A percentile compares a stretch with the other conserved stretches of the same genome.
Evolutionary conservation across 164 flowering plant species (phyloP).

Genomic region (Stephania yunnanensis): DNA sequence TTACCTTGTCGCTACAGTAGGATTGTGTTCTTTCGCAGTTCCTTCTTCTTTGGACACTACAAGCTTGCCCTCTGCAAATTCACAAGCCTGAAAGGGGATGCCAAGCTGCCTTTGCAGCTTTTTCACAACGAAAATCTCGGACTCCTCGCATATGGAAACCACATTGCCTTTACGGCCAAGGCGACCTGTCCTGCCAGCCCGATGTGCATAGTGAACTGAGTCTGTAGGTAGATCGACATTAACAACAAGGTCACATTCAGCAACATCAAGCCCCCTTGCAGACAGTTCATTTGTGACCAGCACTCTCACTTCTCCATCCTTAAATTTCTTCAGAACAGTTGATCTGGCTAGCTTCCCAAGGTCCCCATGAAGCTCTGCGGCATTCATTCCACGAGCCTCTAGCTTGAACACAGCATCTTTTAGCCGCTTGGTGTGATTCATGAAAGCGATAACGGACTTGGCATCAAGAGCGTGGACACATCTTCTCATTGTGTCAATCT

Average conservation of each 20-base stretch:
- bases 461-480: slow-evolving; percentile 94
- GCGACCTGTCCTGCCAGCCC: slow-evolving; percentile 90
- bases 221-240: slow-evolving; percentile 88
- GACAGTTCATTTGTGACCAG: slow-evolving; percentile 96
- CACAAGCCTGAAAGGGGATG: slow-evolving; percentile 54
- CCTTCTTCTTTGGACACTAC: slow-evolving; percentile 26
- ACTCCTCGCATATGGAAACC: slow-evolving; percentile 82
- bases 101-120: slow-evolving; percentile 84
- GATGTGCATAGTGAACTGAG: slow-evolving; percentile 86
- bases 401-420: slow-evolving; percentile 90
- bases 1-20: slow-evolving; percentile 14
- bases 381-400: slow-evolving; percentile 83
- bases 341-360: slow-evolving; percentile 84
- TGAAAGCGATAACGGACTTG: slow-evolving; percentile 79
- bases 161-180: slow-evolving; percentile 85
- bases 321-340: slow-evolving; percentile 76
- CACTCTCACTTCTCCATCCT: slow-evolving; percentile 73
- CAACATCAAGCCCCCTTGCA: slow-evolving; percentile 90
- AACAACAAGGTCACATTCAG: slow-evolving; percentile 95
- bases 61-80: slow-evolving; percentile 79
- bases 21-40: slow-evolving; percentile 19
- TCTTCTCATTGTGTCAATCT: slow-evolving; percentile 82
- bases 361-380: slow-evolving; percentile 91
- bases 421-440: slow-evolving; percentile 82
- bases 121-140: slow-evolving; percentile 79